A percentile compares a stretch with the other conserved stretches of the same genome.
Evolutionary conservation across 352 stramenopile species (phyloP).

Genomic region (Pythium phragmitis): DNA sequence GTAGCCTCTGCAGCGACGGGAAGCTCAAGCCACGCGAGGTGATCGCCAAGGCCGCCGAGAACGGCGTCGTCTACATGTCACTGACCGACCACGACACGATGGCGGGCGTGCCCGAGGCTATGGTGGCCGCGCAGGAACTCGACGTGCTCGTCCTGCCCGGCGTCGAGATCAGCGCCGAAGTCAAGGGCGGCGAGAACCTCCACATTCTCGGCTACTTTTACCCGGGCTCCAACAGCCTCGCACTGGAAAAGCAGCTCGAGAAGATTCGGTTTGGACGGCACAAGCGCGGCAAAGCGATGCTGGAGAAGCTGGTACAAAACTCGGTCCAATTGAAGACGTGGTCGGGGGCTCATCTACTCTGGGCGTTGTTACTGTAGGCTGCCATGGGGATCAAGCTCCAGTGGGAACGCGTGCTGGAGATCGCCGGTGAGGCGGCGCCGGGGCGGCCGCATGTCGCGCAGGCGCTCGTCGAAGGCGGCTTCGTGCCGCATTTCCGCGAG

Average conservation of each 20-base stretch:
- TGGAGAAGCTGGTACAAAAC: constrained; percentile 65
- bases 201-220: constrained; percentile 88
- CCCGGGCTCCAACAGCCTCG: constrained; percentile 68
- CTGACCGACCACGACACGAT: constrained; percentile 88
- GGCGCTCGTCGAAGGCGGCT: constrained; percentile 70
- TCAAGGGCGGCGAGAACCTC: constrained; percentile 80
- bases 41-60: constrained; percentile 71
- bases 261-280: constrained; percentile 79
- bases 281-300: constrained; percentile 81
- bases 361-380: constrained; percentile 36
- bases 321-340: background rate
- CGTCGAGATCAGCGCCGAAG: constrained; percentile 86
- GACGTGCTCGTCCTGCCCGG: constrained; percentile 76
- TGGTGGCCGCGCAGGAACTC: constrained; percentile 56
- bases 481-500: constrained; percentile 76
- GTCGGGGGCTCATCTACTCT: background rate
- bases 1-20: constrained; percentile 78
- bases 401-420: constrained; percentile 80
- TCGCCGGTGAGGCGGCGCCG: constrained; percentile 79
- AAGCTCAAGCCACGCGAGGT: constrained; percentile 75
- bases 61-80: constrained; percentile 81
- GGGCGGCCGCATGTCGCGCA: constrained; percentile 78
- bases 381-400: constrained; percentile 78
- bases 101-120: constrained; percentile 73
- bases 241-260: constrained; percentile 71